These are phyloP conservation scores for Beta macrorhiza DNA, from an alignment of 179 eudicot genomes.

Conservation along the genomic window DNA sequence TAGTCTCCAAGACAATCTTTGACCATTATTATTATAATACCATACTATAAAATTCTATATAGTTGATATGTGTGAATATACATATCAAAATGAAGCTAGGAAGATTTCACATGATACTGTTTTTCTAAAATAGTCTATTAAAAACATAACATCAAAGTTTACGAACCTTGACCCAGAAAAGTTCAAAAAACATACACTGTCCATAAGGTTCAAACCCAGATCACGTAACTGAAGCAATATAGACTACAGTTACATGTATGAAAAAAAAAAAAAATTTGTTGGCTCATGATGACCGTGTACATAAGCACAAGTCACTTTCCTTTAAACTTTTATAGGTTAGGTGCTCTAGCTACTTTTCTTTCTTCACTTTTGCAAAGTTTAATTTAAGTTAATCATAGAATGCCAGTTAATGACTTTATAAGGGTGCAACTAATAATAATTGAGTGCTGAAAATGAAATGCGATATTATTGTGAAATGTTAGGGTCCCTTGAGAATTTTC, in stretches of 20 bases:
- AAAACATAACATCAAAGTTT: too few species aligned
- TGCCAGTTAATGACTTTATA: constrained; percentile 8
- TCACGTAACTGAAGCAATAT: neutral
- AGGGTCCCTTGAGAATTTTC: constrained; percentile 1
- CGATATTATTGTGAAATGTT: constrained; percentile 2
- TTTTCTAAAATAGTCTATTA: too few species aligned
- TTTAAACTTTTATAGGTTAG: neutral
- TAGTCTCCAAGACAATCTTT: too few species aligned
- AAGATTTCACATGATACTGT: too few species aligned
- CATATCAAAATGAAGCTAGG: too few species aligned
- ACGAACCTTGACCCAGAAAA: too few species aligned
- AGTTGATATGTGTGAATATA: too few species aligned
- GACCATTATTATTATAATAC: too few species aligned
- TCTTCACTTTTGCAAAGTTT: constrained; percentile 10
- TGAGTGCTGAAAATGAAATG: constrained; percentile 23
- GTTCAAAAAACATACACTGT: too few species aligned
- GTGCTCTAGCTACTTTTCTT: constrained; percentile 10
- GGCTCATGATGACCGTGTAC: neutral
- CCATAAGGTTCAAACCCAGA: constrained; percentile 5
- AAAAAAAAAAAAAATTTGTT: neutral
- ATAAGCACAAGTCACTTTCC: constrained; percentile 10
- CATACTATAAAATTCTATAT: too few species aligned
- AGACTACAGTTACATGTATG: neutral
- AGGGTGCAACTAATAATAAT: constrained; percentile 10
- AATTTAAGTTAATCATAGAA: neutral